Conservation (phyloP, 306 rosid species). For the Dalbergia oliveri region DNA sequence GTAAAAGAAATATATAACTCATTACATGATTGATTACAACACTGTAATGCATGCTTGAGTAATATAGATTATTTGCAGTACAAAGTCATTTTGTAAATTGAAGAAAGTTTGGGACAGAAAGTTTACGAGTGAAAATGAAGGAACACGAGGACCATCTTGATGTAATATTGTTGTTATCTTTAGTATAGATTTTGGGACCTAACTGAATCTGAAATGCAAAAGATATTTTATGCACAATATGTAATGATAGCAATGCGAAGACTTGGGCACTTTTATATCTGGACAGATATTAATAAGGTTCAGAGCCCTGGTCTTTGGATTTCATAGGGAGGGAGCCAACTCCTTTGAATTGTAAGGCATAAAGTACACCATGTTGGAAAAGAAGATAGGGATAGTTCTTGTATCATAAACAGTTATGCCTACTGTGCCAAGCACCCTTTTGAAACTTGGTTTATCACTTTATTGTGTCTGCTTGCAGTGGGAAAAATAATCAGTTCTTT, state of each 20-base stretch:
- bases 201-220: not conserved
- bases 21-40: slow-evolving; percentile 11
- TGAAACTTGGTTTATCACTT: not conserved
- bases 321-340: not conserved
- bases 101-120: slow-evolving; percentile 1
- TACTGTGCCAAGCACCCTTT: slow-evolving; percentile 3
- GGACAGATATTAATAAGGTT: slow-evolving; percentile 15
- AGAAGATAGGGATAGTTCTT: slow-evolving; percentile 18
- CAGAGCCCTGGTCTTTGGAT: slow-evolving; percentile 17
- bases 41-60: slow-evolving; percentile 15
- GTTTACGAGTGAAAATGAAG: not conserved
- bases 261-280: not conserved
- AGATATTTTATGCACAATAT: not conserved
- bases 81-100: slow-evolving; percentile 8
- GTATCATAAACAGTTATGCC: not conserved
- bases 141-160: not conserved
- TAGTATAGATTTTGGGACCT: not conserved
- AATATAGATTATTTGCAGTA: not conserved
- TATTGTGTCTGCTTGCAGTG: not conserved
- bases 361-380: slow-evolving; percentile 23
- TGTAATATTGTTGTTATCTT: not conserved
- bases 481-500: not conserved
- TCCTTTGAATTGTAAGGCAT: not conserved
- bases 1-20: not conserved
- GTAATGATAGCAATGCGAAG: slow-evolving; percentile 11